Evolutionary conservation across 2,329 filamentous ascomycete species (phyloP), one percentile per base, ranked within the genome.

Genomic region (Cytospora piceicola): DNA sequence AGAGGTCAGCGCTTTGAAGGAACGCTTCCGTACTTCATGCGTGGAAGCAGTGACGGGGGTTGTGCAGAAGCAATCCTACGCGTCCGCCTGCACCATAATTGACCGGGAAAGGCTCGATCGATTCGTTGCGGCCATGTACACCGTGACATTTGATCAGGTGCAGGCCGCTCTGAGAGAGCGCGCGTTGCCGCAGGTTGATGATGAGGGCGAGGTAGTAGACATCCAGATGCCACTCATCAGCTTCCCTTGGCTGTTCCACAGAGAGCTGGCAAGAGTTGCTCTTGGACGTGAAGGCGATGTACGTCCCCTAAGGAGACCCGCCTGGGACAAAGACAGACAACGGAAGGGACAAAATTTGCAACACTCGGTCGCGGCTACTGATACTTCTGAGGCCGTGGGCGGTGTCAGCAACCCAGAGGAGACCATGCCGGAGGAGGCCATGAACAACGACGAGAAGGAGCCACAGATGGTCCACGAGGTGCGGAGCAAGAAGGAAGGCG

Each of bases 181-280:
- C 34, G 27, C 49, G 3, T 36, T 29, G 30, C 46, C 58, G 6
- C 69, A 73, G 34, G 17, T 65, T 20, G 29, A 66, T 30, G 52
- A 51, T 0, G 63, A 71, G 73, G n/a, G 71, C 79, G 8, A 77
- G 76, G 6, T 69, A 73, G 15, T 74, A 77, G 24, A 77, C 78
- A 72, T 78, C 76, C 14, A 72, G 2, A 90, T 93, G 82, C 94
- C 95, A 0, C 80, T 98, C 11, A 95, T 97, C 71, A 95, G 90
- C 66, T 98, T 97, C 71, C 94, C 95, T 0, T 99, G 95, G 95
- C 80, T 98, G 2, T 96, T 98, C 69, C 83, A 88, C 15, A 83
- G 84, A 54, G 85, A 93, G 66, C 81, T 96, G 4, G 89, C 90
- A 1, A 83, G 83, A 57, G 88, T 96, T 71, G 91, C 90, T 1